A percentile compares a stretch with the other conserved stretches of the same genome.
Evolutionary conservation across 73 alveolate genomes (phyloP).

Genomic region (Paraurostyla sp.): DNA sequence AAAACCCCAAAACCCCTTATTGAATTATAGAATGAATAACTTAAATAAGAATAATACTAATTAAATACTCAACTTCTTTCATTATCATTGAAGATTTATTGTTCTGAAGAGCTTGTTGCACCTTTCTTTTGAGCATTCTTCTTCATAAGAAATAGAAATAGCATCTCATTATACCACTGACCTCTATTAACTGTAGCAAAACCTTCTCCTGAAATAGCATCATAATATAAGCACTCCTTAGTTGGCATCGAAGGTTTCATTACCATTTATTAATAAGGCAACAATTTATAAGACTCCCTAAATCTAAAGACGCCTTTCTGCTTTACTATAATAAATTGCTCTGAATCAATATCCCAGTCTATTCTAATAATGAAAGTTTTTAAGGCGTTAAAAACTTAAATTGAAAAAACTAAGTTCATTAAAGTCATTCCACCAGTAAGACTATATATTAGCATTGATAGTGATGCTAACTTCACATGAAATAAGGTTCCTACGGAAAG

Average conservation of each 20-base stretch:
- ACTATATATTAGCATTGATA: not conserved
- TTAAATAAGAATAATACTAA: too few relatives aligned
- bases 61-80: too few relatives aligned
- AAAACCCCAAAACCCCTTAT: too few relatives aligned
- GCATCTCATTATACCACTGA: slow-evolving; percentile 17
- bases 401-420: not conserved
- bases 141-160: too few relatives aligned
- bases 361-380: not conserved
- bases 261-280: not conserved
- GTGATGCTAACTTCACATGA: not conserved
- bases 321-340: not conserved
- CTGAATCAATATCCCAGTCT: slow-evolving; percentile 6
- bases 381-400: not conserved
- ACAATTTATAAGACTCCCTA: too few relatives aligned
- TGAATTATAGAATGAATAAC: too few relatives aligned
- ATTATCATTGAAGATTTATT: too few relatives aligned
- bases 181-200: slow-evolving; percentile 31
- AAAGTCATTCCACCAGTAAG: not conserved
- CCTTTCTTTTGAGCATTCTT: too few relatives aligned
- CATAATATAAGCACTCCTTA: slow-evolving; percentile 36
- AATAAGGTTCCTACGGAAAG: not conserved
- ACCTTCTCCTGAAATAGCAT: slow-evolving; percentile 1
- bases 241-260: not conserved
- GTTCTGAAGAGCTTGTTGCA: too few relatives aligned
- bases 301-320: not conserved